Evolutionary conservation across 345 rosid genomes (phyloP).

Genomic region (Hibiscus tridactylites): DNA sequence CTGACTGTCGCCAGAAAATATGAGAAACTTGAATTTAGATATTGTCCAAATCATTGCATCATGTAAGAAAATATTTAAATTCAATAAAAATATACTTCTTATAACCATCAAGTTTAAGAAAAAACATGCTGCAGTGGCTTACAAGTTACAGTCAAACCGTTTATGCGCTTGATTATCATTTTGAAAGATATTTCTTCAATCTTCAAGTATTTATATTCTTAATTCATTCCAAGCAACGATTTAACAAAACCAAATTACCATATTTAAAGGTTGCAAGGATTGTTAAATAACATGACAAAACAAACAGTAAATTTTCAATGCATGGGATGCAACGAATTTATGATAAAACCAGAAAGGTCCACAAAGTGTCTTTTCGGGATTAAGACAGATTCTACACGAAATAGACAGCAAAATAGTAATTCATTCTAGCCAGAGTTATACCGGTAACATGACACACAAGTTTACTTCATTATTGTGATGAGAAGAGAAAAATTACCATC

Average conservation of each 20-base stretch:
- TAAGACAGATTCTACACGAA: background rate
- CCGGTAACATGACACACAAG: background rate
- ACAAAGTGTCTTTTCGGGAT: too few species aligned
- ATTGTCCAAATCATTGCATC: background rate
- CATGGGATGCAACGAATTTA: too few species aligned
- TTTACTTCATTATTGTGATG: background rate
- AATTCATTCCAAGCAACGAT: background rate
- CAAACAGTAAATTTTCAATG: too few species aligned
- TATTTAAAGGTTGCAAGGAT: too few species aligned
- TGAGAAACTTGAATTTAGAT: conserved; percentile 3
- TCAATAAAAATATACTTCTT: background rate
- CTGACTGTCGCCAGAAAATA: conserved; percentile 47
- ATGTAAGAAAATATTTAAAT: background rate
- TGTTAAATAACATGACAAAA: too few species aligned
- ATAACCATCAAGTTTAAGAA: background rate
- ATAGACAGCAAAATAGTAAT: background rate
- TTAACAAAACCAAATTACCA: background rate
- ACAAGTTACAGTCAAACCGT: background rate
- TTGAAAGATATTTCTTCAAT: background rate
- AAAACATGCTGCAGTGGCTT: background rate
- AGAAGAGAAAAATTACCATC: background rate
- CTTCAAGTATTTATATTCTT: background rate
- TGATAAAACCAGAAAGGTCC: too few species aligned
- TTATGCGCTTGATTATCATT: background rate
- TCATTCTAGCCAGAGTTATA: background rate